phyloP scores from a whole-genome alignment of 2,329 filamentous ascomycete genomes.

The Sclerotinia spermophila region DNA sequence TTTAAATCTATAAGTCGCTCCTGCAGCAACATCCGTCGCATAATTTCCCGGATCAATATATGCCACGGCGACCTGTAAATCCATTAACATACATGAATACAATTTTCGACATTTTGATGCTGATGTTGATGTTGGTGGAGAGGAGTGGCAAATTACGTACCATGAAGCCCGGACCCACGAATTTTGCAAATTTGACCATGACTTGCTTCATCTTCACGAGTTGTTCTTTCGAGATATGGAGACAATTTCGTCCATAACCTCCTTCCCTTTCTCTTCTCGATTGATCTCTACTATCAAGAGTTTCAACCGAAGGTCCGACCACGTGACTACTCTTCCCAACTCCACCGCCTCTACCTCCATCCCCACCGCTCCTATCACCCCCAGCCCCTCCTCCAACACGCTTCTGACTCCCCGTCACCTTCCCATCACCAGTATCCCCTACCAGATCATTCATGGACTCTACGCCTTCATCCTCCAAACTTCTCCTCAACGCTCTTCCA shows the following conservation, averaged over 20 bases:
- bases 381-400: constrained; percentile 8
- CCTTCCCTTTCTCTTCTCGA: constrained; percentile 5
- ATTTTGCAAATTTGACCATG: constrained; percentile 42
- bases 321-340: constrained; percentile 18
- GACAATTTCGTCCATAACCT: constrained; percentile 10
- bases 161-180: constrained; percentile 49
- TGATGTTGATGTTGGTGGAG: background rate
- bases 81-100: background rate
- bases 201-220: constrained; percentile 26
- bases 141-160: constrained; percentile 21
- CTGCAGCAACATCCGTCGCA: constrained; percentile 54
- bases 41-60: constrained; percentile 50
- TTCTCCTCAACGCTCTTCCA: constrained; percentile 48
- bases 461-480: constrained; percentile 37
- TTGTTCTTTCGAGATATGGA: constrained; percentile 6
- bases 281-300: constrained; percentile 7
- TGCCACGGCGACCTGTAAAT: constrained; percentile 37
- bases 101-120: background rate
- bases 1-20: constrained; percentile 50
- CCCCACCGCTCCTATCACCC: constrained; percentile 16
- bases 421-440: constrained; percentile 10
- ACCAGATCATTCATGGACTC: constrained; percentile 29
- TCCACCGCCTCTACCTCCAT: constrained; percentile 18
- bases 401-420: background rate
- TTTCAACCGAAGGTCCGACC: constrained; percentile 14